Evolutionary conservation across 768 basidiomycete genomes (phyloP).

Genomic region (Pleurotus salmoneostramineus): DNA sequence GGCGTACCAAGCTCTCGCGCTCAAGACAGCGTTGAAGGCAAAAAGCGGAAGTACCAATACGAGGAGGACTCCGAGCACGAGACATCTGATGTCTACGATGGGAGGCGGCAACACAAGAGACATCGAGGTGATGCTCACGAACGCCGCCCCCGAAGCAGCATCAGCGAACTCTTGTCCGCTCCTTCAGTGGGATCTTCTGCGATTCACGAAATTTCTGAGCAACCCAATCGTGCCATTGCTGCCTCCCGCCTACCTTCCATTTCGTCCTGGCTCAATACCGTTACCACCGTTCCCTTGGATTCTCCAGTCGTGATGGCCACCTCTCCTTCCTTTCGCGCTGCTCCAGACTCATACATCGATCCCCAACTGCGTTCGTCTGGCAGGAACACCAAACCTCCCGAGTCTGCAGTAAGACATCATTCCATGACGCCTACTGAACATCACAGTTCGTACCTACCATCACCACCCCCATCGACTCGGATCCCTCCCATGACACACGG

Average conservation of each 20-base stretch:
- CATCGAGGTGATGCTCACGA: constrained; percentile 2
- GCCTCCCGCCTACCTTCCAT: constrained; percentile 58
- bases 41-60: constrained; percentile 14
- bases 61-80: constrained; percentile 3
- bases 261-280: constrained; percentile 58
- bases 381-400: neutral
- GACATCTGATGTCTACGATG: neutral
- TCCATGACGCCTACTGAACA: neutral
- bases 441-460: constrained; percentile 37
- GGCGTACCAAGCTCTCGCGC: too few species aligned
- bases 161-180: neutral
- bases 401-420: neutral
- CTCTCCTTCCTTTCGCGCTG: constrained; percentile 15
- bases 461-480: constrained; percentile 53
- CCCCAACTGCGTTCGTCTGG: neutral
- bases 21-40: neutral
- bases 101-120: neutral
- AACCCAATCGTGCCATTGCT: constrained; percentile 10
- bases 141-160: neutral
- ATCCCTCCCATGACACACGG: constrained; percentile 33
- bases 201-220: too few species aligned
- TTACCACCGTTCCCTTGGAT: constrained; percentile 29
- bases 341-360: constrained; percentile 4
- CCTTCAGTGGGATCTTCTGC: too few species aligned
- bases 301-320: constrained; percentile 28